phyloP scores from a whole-genome alignment of 768 basidiomycete genomes.

The Suillus tomentosus region DNA sequence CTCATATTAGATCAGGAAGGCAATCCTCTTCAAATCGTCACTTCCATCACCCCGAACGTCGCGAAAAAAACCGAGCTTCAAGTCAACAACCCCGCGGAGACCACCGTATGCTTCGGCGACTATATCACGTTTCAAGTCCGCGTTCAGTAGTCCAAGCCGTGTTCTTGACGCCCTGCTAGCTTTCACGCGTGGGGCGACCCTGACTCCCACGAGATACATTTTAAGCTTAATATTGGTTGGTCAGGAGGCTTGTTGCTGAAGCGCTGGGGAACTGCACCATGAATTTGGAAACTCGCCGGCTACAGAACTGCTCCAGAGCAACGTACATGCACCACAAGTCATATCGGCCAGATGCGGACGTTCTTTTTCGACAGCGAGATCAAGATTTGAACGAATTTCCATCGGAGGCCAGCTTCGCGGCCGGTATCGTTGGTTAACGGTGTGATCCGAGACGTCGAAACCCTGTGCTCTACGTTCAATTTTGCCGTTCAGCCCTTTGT shows the following conservation, averaged over 20 bases:
- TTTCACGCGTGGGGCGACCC: background rate
- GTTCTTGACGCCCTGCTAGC: no score
- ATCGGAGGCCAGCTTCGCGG: background rate
- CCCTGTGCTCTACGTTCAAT: background rate
- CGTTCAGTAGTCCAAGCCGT: background rate
- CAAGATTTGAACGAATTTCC: constrained; percentile 2
- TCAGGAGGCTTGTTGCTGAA: background rate
- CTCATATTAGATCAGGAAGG: background rate
- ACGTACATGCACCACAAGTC: background rate
- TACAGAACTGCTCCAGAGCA: background rate
- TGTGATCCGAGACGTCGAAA: constrained; percentile 1
- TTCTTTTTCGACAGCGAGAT: background rate
- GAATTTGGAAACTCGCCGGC: background rate
- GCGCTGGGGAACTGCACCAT: background rate
- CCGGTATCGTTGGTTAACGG: background rate
- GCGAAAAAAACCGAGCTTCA: background rate
- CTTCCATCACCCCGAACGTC: background rate
- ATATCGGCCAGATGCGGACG: background rate
- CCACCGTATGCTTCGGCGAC: background rate
- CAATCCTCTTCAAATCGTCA: background rate
- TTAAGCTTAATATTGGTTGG: background rate
- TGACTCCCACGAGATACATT: constrained; percentile 11
- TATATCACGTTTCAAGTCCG: background rate
- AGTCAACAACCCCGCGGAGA: background rate
- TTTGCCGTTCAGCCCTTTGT: background rate